Base-by-base conservation (phyloP, 1,284 basidiomycete genomes). In the Phylloboletellus chloephorus region DNA sequence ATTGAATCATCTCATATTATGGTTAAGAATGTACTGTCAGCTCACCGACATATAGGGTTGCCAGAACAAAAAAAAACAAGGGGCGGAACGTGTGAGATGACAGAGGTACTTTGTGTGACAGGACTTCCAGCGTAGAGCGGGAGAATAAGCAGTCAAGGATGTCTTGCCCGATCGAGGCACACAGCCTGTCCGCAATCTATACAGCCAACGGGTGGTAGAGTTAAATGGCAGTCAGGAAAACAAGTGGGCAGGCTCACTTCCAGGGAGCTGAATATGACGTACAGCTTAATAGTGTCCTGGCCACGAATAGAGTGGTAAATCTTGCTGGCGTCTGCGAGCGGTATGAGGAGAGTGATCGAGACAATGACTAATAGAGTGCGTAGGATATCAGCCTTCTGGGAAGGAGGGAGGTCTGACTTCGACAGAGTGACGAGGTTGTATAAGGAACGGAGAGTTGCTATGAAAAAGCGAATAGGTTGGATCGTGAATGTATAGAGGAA, bases 261-360 rank as follows among this genome's bases (percentile, higher is more conserved):
- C 11, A 97, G 73, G 7, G 92, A 95, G 63, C 98, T 98, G 71
- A 98, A 99, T 47, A 99, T 97, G 48, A 99, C 96, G 68, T 98
- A 98, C 41, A 99, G 70, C 69, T 98, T 99, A 70, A 99, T 94
- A 3, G 90, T 95, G 57, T 97, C 93, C 66, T 98, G 96, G 0
- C 95, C 96, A n/a, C 96, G 82, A 39, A 99, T 97, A 13, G 87
- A 88, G 59, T 99, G 96, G 56, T 99, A 99, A 63, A 99, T 96
- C 67, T 96, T 96, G 67, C 92, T 96, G 9, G 93, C 88, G 59
- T 98, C 95, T 4, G 94, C 95, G 22, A 94, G 72, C 3, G 87
- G 80, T 21, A 82, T 73, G 4, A 98, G 72, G 25, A 94, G 76
- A 22, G 79, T 53, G 36, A 95, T 78, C 0, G 91, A 87, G 22